A percentile compares a stretch with the other conserved stretches of the same genome.
phyloP scores from a whole-genome alignment of 148 eudicot genomes.

The Diospyros kaki region DNA sequence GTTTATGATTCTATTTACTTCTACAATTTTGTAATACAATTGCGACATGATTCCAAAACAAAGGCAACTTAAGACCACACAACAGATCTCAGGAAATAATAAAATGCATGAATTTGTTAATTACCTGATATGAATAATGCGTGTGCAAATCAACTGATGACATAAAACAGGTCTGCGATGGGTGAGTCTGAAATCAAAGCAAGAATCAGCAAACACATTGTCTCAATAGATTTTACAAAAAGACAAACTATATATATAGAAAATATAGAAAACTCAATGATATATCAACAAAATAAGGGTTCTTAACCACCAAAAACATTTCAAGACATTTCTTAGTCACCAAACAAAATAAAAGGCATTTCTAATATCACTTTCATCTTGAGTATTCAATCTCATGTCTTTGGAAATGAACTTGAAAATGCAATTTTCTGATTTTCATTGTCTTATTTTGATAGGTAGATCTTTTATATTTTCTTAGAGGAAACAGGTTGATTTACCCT shows the following conservation, averaged over 20 bases:
- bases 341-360: background rate
- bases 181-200: conserved; percentile 75
- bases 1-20: background rate
- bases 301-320: background rate
- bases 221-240: background rate
- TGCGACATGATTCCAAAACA: background rate
- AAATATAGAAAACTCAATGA: background rate
- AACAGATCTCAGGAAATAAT: background rate
- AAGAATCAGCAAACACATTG: conserved; percentile 12
- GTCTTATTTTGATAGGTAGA: background rate
- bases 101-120: background rate
- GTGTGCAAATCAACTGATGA: conserved; percentile 99
- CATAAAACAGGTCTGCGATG: conserved; percentile 98
- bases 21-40: background rate
- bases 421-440: background rate
- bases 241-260: background rate
- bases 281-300: background rate
- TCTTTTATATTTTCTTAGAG: background rate
- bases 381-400: background rate
- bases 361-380: background rate
- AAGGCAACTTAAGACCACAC: background rate
- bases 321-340: background rate
- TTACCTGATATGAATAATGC: conserved; percentile 98
- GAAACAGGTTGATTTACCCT: background rate
- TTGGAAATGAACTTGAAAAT: background rate